Base-by-base conservation (phyloP, 108 stramenopile species). In the Phaeodactylum tricornutum region DNA sequence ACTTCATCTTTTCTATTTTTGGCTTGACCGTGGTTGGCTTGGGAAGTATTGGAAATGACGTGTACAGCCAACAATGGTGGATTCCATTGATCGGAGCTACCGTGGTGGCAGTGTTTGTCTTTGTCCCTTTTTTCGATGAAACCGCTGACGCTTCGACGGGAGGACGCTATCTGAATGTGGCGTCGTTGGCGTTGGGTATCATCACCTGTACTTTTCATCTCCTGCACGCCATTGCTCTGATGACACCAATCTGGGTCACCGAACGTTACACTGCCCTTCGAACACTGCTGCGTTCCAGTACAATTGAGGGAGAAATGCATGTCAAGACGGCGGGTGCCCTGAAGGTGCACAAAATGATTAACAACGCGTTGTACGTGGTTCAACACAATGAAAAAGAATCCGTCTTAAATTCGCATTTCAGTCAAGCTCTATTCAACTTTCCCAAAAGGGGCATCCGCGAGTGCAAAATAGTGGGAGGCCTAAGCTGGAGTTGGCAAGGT, bases 191-290 rank as follows among this genome's bases (percentile, higher is more conserved):
- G 7, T 17, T 43, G 7, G 41, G 41, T 7, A 7, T 43, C 15
- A 43, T 43, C 16, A 43, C 41, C 11, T 11, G n/a, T 15, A 16
- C 15, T 7, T 43, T 43, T 43, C 41, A 43, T 15, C 16, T 43
- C 7, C 7, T 7, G 7, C 8, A 43, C 15, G 41, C 16, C 7
- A 16, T 43, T 43, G 41, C 41, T 7, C 15, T 43, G n/a, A 43
- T 34, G 33, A 14, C 41, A 16, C 15, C 41, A 43, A 11, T 43
- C n/a, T n/a, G n/a, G n/a, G n/a, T n/a, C n/a, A n/a, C n/a, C n/a
- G n/a, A n/a, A n/a, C n/a, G n/a, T n/a, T n/a, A n/a, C n/a, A n/a
- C n/a, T n/a, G n/a, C n/a, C n/a, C 41, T 15, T 17, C 11, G 7
- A 17, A 15, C 8, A 7, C 41, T 15, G 7, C 8, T 43, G 7